Conservation (phyloP, 352 stramenopile species). For the Detonula confervacea region DNA sequence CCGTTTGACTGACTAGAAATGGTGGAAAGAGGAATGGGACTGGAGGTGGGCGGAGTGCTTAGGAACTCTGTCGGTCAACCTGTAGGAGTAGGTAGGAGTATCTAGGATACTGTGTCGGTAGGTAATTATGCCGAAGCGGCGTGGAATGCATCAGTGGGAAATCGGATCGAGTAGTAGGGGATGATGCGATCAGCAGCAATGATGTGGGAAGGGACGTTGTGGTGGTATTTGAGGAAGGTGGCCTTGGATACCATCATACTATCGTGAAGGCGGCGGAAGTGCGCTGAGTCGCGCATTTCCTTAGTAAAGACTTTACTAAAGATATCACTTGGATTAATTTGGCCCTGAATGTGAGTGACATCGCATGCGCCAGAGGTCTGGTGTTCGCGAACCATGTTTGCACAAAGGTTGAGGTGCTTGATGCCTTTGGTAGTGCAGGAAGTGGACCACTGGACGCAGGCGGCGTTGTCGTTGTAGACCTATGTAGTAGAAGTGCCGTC, state of each 20-base stretch:
- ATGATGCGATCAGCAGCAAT: background rate
- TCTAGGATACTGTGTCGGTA: too few relatives aligned
- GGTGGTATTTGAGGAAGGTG: background rate
- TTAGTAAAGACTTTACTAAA: background rate
- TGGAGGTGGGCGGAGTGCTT: background rate
- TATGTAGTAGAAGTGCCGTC: background rate
- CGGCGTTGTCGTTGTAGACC: background rate
- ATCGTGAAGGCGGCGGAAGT: background rate
- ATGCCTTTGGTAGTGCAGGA: background rate
- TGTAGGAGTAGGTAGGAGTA: background rate
- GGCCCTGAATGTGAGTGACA: background rate
- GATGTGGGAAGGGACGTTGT: background rate
- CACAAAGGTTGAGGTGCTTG: background rate
- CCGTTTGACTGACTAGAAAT: background rate
- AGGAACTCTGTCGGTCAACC: background rate
- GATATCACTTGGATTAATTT: background rate
- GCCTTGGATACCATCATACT: background rate
- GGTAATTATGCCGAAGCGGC: too few relatives aligned
- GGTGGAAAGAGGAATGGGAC: background rate
- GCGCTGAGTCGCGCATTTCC: background rate
- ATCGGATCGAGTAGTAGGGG: background rate
- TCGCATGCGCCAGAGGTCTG: background rate
- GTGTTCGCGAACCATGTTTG: background rate
- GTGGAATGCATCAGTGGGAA: background rate
- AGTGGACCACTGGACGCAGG: background rate